Evolutionary conservation across 2,329 filamentous ascomycete genomes (phyloP), one percentile per base, ranked within the genome.

Genomic region (Cordyceps militaris): DNA sequence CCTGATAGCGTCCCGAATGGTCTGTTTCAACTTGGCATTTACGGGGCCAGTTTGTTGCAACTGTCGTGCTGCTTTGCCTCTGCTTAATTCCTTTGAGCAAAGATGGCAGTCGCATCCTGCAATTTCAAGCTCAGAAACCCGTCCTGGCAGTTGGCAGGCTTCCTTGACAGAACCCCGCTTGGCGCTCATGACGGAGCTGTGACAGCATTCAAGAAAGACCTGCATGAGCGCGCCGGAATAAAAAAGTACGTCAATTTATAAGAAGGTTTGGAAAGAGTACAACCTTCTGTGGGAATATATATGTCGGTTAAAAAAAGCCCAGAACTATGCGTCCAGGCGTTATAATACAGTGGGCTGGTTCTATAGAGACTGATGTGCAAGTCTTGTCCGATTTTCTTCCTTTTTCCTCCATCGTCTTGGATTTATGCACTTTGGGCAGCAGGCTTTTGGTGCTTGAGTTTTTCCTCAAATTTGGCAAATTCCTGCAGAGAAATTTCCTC

Each of bases 401-500:
- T 28, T 4, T 10, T 14, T 32, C 28, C 26, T 23, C n/a, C 26
- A n/a, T 21, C 46, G 8, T 32, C 28, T 9, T 38, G 11, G 34
- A 26, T 44, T 11, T 36, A 43, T 26, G 52, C 52, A 36, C 32
- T 47, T 26, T 55, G 21, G 46, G 61, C 62, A 36, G 62, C 46
- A 10, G 74, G 74, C 67, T 80, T 82, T 63, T 84, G 79, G 61
- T 76, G 74, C 68, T 77, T 80, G 57, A 85, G 71, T 72, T 84
- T 97, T 76, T 97, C 90, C 71, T 97, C 93, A 69, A 97, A 97
- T 73, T 89, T 94, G 63, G 88, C 89, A 74, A 99, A 97, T 69
- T 97, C 93, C 65, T 86, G 75, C 66, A 93, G 73, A 0, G 92
- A 85, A 63, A 97, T 82, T 72, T 96, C 90, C 70, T 97, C 94